Percentiles rank a stretch among this genome's conserved stretches.
Conservation (phyloP, 352 stramenopile genomes). For the Globisporangium cederbergense region DNA sequence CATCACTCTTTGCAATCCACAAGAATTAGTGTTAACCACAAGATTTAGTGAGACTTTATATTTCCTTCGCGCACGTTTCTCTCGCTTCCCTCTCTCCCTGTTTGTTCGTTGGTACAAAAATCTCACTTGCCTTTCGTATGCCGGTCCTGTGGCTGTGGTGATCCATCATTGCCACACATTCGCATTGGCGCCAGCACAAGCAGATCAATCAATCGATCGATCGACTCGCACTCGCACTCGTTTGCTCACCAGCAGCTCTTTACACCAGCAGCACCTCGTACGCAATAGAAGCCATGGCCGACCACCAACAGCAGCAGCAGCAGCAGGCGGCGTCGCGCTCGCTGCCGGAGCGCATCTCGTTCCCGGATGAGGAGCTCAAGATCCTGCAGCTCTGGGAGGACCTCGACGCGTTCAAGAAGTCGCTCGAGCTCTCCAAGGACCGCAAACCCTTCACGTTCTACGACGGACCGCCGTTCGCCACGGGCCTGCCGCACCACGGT, state of each 20-base stretch:
- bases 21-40: constrained; percentile 5
- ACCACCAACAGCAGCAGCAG: constrained; percentile 11
- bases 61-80: not conserved
- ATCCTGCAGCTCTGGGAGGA: constrained; percentile 81
- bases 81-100: not conserved
- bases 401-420: constrained; percentile 90
- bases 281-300: constrained; percentile 13
- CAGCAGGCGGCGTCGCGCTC: constrained; percentile 36
- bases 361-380: constrained; percentile 79
- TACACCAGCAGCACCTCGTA: not conserved
- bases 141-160: constrained; percentile 17
- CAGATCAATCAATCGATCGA: not conserved
- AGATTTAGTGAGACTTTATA: constrained; percentile 10
- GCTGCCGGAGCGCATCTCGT: constrained; percentile 85
- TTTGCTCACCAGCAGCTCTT: not conserved
- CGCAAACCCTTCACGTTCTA: constrained; percentile 99
- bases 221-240: not conserved
- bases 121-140: constrained; percentile 1
- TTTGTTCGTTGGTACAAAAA: not conserved
- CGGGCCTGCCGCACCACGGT: constrained; percentile 97
- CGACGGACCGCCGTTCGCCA: constrained; percentile 99
- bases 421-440: constrained; percentile 89
- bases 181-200: constrained; percentile 11
- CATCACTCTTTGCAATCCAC: too few relatives aligned
- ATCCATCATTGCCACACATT: constrained; percentile 8